Conservation (phyloP, 192 early-diverging fungal species). For the Podila minutissima region DNA sequence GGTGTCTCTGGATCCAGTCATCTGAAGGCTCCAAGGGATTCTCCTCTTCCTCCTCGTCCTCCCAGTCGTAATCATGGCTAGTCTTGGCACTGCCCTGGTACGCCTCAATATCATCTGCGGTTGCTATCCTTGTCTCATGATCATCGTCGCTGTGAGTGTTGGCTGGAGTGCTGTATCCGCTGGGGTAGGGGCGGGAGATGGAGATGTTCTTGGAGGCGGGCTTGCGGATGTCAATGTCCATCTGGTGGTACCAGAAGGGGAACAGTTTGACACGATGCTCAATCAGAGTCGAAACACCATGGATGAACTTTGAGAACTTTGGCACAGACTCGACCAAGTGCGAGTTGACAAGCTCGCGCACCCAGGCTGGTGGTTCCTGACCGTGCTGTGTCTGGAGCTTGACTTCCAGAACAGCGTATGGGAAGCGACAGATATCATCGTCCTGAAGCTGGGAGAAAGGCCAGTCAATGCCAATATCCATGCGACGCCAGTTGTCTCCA, state of each 20-base stretch:
- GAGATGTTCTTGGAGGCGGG: slow-evolving; percentile 67
- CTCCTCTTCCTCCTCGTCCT: slow-evolving; percentile 38
- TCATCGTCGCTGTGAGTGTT: slow-evolving; percentile 47
- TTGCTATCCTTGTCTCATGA: slow-evolving; percentile 35
- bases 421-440: slow-evolving; percentile 89
- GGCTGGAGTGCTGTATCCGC: slow-evolving; percentile 53
- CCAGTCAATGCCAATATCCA: slow-evolving; percentile 89
- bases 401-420: slow-evolving; percentile 97
- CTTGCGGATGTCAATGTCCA: slow-evolving; percentile 94
- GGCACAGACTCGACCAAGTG: slow-evolving; percentile 94
- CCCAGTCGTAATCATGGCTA: slow-evolving; percentile 19
- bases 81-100: slow-evolving; percentile 38
- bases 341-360: slow-evolving; percentile 87
- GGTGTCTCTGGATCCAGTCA: slow-evolving; percentile 39
- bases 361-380: slow-evolving; percentile 93
- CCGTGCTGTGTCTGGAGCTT: slow-evolving; percentile 96
- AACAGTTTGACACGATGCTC: slow-evolving; percentile 82
- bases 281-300: slow-evolving; percentile 90
- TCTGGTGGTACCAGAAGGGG: slow-evolving; percentile 96
- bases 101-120: slow-evolving; percentile 20
- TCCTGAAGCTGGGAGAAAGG: slow-evolving; percentile 92
- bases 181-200: slow-evolving; percentile 60
- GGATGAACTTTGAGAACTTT: slow-evolving; percentile 98
- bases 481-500: slow-evolving; percentile 95
- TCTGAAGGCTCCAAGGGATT: slow-evolving; percentile 43